phyloP scores from a whole-genome alignment of 768 basidiomycete genomes.

The Mycena alexandri region DNA sequence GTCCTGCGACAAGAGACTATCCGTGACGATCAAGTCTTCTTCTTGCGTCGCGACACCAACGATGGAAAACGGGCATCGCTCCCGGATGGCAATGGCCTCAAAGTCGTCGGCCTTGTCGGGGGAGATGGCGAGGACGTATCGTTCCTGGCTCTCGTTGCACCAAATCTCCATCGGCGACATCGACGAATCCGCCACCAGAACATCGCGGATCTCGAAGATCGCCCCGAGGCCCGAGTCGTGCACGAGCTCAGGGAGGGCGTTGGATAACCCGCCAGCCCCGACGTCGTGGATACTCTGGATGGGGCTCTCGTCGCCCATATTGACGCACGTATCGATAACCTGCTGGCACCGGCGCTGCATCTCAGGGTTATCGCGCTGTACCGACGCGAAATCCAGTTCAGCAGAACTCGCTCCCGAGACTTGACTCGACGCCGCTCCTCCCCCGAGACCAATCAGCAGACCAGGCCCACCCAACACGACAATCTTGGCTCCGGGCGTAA shows the following conservation, averaged over 20 bases:
- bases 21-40: slow-evolving; percentile 89
- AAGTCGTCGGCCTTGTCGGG: slow-evolving; percentile 74
- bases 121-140: slow-evolving; percentile 93
- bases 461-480: slow-evolving; percentile 97
- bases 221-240: slow-evolving; percentile 96
- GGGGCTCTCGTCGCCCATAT: slow-evolving; percentile 70
- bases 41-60: slow-evolving; percentile 90
- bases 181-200: slow-evolving; percentile 89
- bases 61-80: slow-evolving; percentile 93
- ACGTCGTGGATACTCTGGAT: slow-evolving; percentile 99
- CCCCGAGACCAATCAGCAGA: slow-evolving; percentile 95
- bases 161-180: slow-evolving; percentile 99
- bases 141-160: slow-evolving; percentile 99
- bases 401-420: slow-evolving; percentile 91
- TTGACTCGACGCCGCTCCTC: slow-evolving; percentile 96
- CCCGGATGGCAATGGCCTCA: slow-evolving; percentile 83
- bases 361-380: slow-evolving; percentile 98
- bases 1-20: slow-evolving; percentile 81
- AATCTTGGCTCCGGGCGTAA: slow-evolving; percentile 86
- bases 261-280: slow-evolving; percentile 96
- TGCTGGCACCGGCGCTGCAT: slow-evolving; percentile 98
- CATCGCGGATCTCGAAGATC: slow-evolving; percentile 92
- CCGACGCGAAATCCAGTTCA: slow-evolving; percentile 96
- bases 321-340: slow-evolving; percentile 93
- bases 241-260: slow-evolving; percentile 96